Evolutionary conservation across 1,139 yeast species (phyloP).

Genomic region (Scheffersomyces quercinus): DNA sequence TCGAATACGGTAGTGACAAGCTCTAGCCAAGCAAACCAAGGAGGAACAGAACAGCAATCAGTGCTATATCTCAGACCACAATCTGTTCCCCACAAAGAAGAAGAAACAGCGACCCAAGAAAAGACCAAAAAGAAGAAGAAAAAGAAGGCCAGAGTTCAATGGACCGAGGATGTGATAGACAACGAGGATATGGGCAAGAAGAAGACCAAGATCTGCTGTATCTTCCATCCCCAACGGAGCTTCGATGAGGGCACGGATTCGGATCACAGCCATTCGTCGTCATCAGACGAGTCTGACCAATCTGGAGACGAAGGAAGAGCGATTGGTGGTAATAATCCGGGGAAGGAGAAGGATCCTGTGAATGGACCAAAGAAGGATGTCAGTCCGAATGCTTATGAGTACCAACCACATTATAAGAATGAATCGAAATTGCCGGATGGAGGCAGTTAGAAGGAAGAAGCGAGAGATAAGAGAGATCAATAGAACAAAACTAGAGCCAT

Average conservation of each 20-base stretch:
- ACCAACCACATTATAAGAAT: constrained; percentile 62
- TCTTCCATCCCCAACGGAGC: constrained; percentile 76
- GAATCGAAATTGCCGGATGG: constrained; percentile 15
- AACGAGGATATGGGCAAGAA: constrained; percentile 83
- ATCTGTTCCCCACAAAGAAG: not conserved
- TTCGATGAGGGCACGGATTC: constrained; percentile 48
- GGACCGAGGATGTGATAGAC: constrained; percentile 83
- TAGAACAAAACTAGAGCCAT: too few relatives aligned
- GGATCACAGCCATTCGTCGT: constrained; percentile 24
- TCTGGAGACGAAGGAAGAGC: constrained; percentile 15
- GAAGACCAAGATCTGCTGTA: constrained; percentile 87
- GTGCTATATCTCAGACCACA: not conserved
- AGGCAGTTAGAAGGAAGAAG: not conserved
- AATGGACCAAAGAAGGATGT: constrained; percentile 5
- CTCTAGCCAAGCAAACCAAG: not conserved
- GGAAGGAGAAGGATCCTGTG: constrained; percentile 1
- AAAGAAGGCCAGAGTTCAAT: constrained; percentile 55
- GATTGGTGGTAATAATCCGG: constrained; percentile 4
- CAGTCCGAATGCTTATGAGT: constrained; percentile 75
- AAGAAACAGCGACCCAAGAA: not conserved
- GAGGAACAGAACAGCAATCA: not conserved
- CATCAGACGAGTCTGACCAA: constrained; percentile 35
- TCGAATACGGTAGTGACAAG: not conserved
- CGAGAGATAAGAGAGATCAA: not conserved
- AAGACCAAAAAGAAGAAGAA: not conserved